These are phyloP conservation scores for Trichosporon faecale DNA, from an alignment of 1,284 basidiomycete genomes.

Conservation along the genomic window DNA sequence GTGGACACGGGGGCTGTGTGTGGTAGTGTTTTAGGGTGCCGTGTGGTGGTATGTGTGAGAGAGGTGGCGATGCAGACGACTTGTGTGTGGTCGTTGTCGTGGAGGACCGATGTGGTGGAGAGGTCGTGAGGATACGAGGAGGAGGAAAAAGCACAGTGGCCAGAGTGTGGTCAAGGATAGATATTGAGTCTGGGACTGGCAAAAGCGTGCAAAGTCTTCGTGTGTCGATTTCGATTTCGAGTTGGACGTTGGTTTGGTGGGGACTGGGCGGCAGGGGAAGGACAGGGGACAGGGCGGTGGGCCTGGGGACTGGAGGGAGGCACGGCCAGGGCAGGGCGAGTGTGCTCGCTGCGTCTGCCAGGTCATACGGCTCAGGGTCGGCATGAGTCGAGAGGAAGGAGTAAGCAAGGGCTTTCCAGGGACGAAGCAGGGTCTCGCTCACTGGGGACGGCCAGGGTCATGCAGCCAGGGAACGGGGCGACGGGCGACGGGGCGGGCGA, in stretches of 20 bases:
- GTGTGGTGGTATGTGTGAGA: not conserved
- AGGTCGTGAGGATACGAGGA: not conserved
- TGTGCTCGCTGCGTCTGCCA: slow-evolving; percentile 1
- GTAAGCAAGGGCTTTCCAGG: not conserved
- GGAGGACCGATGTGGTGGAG: not conserved
- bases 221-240: not conserved
- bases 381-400: not conserved
- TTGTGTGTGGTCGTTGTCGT: not conserved
- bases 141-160: not conserved
- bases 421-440: not conserved
- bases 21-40: not conserved
- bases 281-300: not conserved
- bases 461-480: not conserved
- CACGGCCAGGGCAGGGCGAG: not conserved
- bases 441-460: not conserved
- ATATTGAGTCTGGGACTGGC: not conserved
- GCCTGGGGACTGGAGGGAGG: not conserved
- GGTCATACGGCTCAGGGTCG: not conserved
- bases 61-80: not conserved
- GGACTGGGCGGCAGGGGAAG: not conserved
- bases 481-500: not conserved
- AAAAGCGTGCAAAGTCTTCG: slow-evolving; percentile 6
- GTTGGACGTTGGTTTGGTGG: not conserved
- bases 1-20: not conserved
- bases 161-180: not conserved